Conservation (phyloP, 108 stramenopile genomes). For the Thalassiosira profunda region DNA sequence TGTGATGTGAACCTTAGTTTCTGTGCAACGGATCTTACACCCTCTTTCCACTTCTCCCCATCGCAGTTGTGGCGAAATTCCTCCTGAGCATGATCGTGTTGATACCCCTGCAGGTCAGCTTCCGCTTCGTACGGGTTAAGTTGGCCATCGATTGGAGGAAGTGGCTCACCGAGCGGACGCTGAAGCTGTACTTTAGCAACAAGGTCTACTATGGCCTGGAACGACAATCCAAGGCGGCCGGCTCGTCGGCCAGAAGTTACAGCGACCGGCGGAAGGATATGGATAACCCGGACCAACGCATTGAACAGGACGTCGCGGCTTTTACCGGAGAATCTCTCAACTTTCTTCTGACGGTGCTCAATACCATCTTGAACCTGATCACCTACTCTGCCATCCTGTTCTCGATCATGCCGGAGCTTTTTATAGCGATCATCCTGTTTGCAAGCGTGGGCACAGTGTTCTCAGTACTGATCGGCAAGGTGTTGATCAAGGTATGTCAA, state of each 20-base stretch:
- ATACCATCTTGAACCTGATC: constrained; percentile 65
- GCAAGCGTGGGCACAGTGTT: constrained; percentile 53
- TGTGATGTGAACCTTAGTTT: too few relatives aligned
- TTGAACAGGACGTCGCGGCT: constrained; percentile 71
- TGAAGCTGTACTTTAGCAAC: constrained; percentile 61
- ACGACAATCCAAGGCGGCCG: neutral
- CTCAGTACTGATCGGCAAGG: constrained; percentile 47
- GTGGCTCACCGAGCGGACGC: constrained; percentile 80
- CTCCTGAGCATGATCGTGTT: constrained; percentile 49
- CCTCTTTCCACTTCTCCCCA: too few relatives aligned
- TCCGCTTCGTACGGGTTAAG: constrained; percentile 57
- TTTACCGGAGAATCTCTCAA: constrained; percentile 69
- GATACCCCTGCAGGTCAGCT: constrained; percentile 79
- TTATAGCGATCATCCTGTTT: constrained; percentile 64
- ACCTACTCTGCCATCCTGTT: constrained; percentile 73
- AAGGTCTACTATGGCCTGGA: constrained; percentile 65
- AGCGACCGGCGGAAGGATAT: constrained; percentile 35
- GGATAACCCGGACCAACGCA: constrained; percentile 84
- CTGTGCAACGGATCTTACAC: too few relatives aligned
- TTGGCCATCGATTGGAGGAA: constrained; percentile 78
- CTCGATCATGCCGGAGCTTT: constrained; percentile 65
- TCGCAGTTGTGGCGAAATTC: constrained; percentile 52
- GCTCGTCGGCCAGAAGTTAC: neutral
- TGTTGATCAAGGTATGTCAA: constrained; percentile 51
- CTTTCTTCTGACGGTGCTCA: constrained; percentile 67